Evolutionary conservation across 352 stramenopile species (phyloP), one percentile per base, ranked within the genome.

Genomic region (Pythium plurisporium): DNA sequence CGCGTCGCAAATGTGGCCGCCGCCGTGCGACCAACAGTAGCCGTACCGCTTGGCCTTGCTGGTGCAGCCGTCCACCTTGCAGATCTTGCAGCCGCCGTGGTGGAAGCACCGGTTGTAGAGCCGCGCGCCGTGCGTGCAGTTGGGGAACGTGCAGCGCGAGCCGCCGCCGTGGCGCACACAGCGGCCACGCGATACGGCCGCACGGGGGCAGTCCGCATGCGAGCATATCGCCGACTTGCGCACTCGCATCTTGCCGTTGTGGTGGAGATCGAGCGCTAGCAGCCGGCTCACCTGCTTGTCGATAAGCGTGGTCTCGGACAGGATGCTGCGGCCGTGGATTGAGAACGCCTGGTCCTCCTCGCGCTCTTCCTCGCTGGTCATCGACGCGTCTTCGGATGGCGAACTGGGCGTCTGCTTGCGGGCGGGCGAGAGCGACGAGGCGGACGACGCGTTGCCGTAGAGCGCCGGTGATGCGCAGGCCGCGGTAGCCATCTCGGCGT

Each of bases 1-100:
- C 19, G 68, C 43, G 34, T 75, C 74, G 56, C 83, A 93, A 58
- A 89, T 86, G 52, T 72, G 73, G 36, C 80, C 83, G 48, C 83
- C 83, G 45, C 81, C 81, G 33, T 92, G 82, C 20, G 82, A 87
- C 74, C 80, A 90, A 69, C 82, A 92, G 64, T 86, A 79, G 47
- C 82, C 82, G 61, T 88, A 88, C n/a, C 79, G 80, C 64, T 90
- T 90, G 62, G 82, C 79, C 46, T 88, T 87, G 59, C 73, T 75
- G 51, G 59, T 73, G 70, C 82, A 92, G 38, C 76, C 71, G 2
- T 82, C 69, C 10, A 76, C 68, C 25, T 76, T 64, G 66, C 82
- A 92, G 36, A 73, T 85, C 36, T 86, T 87, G 33, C 73, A 87
- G 36, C 79, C 79, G 27, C 76, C 79, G 67, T 89, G 79, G 62